Base-by-base conservation (phyloP, 2,329 filamentous ascomycete genomes). In the Annulohypoxylon truncatum region DNA sequence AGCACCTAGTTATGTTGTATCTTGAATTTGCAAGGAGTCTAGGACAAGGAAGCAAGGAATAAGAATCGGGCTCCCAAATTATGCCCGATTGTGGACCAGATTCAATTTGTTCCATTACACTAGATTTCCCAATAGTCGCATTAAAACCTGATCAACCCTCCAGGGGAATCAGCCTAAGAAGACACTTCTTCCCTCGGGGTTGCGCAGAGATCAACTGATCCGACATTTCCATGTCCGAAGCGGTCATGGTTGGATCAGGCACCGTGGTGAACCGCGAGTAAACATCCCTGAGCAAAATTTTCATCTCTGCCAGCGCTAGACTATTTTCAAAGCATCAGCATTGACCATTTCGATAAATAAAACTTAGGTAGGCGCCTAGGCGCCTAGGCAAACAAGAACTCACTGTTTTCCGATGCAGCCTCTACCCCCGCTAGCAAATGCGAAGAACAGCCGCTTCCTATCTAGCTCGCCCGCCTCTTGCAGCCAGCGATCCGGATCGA, bases 401-500 rank as follows among this genome's bases (percentile, higher is more conserved):
- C 79, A 91, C 89, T 91, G 87, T 71, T 88, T 89, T 2, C 88
- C 89, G 22, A 89, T 84, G 66, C 90, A 92, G 0, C 88, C 89
- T 70, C 90, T 80, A 0, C 87, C 89, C 3, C 90, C 90, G 50
- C 82, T 86, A 5, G 88, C 85, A 79, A 92, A 91, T 0, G 90
- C 85, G 80, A 90, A 91, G 72, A 90, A 86, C 6, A 87, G 73
- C 44, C 86, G 81, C 70, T 86, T 86, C 61, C 87, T 82, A 72
- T 95, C 91, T 64, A 90, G 85, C 72, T 95, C 92, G 1, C 92
- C 93, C 47, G 90, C 85, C 7, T 85, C 83, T 13, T 85, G 88
- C 69, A 97, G 86, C 94, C 94, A 97, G 71, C 95, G 86, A 61
- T 95, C 92, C 0, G 94, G 94, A 53, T 90, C 84, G 75, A 94